These are phyloP conservation scores for Xylaria longipes DNA, from an alignment of 495 filamentous ascomycete species.

Conservation along the genomic window DNA sequence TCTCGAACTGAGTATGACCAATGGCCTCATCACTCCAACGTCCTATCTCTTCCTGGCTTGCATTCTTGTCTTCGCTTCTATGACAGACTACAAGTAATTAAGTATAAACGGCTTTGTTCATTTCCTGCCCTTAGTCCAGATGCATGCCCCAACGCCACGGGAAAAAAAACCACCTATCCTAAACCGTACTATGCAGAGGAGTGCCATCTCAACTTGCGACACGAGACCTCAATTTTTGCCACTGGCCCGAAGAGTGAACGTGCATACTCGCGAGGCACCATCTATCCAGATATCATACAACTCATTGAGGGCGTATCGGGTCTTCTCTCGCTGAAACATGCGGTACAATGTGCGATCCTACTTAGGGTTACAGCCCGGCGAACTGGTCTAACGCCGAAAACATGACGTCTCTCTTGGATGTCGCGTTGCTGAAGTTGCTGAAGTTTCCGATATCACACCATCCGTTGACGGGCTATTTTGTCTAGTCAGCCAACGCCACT, in stretches of 20 bases:
- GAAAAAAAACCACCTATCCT: not conserved
- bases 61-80: not conserved
- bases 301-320: slow-evolving; percentile 6
- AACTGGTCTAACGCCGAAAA: slow-evolving; percentile 18
- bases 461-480: slow-evolving; percentile 68
- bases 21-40: not conserved
- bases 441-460: slow-evolving; percentile 81
- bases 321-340: not conserved
- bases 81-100: not conserved
- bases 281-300: slow-evolving; percentile 22
- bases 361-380: not conserved
- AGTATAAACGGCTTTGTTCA: not conserved
- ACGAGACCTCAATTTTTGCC: not conserved
- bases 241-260: not conserved
- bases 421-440: slow-evolving; percentile 37
- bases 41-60: not conserved
- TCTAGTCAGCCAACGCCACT: not conserved
- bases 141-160: slow-evolving; percentile 15
- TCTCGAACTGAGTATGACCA: not conserved
- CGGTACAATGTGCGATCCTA: not conserved
- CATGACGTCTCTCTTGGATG: slow-evolving; percentile 38
- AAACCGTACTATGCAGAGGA: slow-evolving; percentile 10
- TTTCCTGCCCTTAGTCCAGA: slow-evolving; percentile 1
- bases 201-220: not conserved
- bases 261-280: not conserved